phyloP scores from a whole-genome alignment of 176 grass and related monocot genomes.

The Zea mays region DNA sequence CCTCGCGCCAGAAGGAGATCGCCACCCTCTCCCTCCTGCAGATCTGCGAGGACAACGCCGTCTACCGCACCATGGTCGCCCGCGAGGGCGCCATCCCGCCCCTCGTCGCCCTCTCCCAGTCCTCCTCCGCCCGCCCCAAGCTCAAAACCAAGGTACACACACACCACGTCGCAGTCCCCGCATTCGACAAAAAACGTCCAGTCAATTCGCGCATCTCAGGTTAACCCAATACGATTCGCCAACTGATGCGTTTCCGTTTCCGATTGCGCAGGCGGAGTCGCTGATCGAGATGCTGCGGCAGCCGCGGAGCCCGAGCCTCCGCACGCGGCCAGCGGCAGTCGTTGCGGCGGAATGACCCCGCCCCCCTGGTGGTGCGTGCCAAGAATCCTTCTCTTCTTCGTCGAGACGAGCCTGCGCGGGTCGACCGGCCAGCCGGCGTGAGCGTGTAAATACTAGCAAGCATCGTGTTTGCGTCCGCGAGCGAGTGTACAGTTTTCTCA shows the following conservation, averaged over 20 bases:
- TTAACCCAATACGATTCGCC: neutral
- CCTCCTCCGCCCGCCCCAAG: slow-evolving; percentile 54
- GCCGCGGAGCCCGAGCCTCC: slow-evolving; percentile 51
- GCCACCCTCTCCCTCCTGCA: slow-evolving; percentile 70
- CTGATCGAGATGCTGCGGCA: slow-evolving; percentile 76
- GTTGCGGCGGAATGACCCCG: slow-evolving; percentile 44
- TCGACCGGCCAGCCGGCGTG: neutral
- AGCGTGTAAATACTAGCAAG: slow-evolving; percentile 42
- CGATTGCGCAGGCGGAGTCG: slow-evolving; percentile 56
- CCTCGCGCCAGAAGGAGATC: slow-evolving; percentile 68
- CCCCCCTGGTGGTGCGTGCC: neutral
- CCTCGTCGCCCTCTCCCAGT: slow-evolving; percentile 84
- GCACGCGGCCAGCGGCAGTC: slow-evolving; percentile 44
- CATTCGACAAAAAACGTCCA: neutral
- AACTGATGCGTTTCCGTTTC: neutral
- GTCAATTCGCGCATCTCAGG: neutral
- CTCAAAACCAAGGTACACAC: slow-evolving; percentile 69
- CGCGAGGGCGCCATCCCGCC: slow-evolving; percentile 95
- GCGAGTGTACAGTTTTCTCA: slow-evolving; percentile 73
- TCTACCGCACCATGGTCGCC: slow-evolving; percentile 72
- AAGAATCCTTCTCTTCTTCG: neutral
- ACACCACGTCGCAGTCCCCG: neutral
- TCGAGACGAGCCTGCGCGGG: slow-evolving; percentile 37
- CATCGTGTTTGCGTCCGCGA: slow-evolving; percentile 60
- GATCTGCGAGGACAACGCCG: slow-evolving; percentile 78